Evolutionary conservation across 2,329 filamentous ascomycete genomes (phyloP), one percentile per base, ranked within the genome.

Genomic region (Cladosporium oxysporum): DNA sequence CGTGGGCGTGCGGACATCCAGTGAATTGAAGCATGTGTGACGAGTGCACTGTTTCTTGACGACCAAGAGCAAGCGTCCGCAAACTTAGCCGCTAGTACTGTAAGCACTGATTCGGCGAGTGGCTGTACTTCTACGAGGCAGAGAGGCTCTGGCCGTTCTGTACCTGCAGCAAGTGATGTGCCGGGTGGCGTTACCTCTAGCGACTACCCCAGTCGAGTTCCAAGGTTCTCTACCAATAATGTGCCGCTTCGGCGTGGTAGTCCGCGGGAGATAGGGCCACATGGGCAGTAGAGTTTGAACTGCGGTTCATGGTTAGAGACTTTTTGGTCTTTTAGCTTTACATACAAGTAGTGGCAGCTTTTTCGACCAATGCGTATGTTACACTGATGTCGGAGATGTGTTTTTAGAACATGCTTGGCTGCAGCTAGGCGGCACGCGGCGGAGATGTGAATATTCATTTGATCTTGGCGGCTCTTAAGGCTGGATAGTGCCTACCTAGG

Each of bases 151-250:
- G 33, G 35, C 16, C 6, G 35, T 41, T 16, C 28, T 58, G 53
- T 58, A 58, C 55, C 55, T 55, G 52, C 52, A 55, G n/a, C 29
- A 41, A 41, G 33, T 58, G 33, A 58, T 58, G 55, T 41, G 55
- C 55, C 55, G 55, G 28, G 18, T 41, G 55, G 55, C 55, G 55
- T 28, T 31, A 33, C 10, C 12, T 21, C 41, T n/a, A 1, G 52
- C 8, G 4, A n/a, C 3, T 55, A 14, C 29, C 26, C 26, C 18
- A n/a, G 18, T n/a, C 5, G 12, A 21, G 7, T 47, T 12, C 41
- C n/a, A 47, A 47, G 41, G 18, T 5, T 21, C n/a, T 4, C n/a
- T 47, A 5, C 41, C 41, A 47, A 47, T 47, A 7, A 47, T 21
- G n/a, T 47, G 8, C 41, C 12, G 12, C n/a, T 47, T 47, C n/a